Percentiles rank a stretch among this genome's conserved stretches.
These are phyloP conservation scores for Herpetospermum pedunculosum DNA, from an alignment of 306 rosid species.

Conservation along the genomic window DNA sequence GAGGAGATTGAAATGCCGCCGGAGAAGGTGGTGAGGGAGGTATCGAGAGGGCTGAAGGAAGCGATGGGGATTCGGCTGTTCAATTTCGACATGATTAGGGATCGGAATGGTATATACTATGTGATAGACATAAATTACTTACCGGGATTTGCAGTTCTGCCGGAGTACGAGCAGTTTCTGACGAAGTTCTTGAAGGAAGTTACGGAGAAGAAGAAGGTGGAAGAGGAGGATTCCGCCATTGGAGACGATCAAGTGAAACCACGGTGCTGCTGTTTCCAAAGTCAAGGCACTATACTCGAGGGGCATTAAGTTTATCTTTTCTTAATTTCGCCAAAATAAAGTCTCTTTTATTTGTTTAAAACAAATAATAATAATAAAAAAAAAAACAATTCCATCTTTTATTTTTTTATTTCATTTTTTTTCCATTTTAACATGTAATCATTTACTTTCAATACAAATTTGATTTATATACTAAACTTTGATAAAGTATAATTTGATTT, in stretches of 20 bases:
- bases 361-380: too few relatives aligned
- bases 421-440: too few relatives aligned
- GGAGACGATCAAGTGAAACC: neutral
- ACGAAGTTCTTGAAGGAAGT: constrained; percentile 73
- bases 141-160: constrained; percentile 95
- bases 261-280: constrained; percentile 3
- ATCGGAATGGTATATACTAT: constrained; percentile 46
- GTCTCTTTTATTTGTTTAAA: neutral
- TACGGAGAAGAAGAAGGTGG: constrained; percentile 16
- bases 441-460: too few relatives aligned
- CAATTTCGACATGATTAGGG: constrained; percentile 76
- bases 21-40: constrained; percentile 31
- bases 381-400: too few relatives aligned
- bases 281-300: neutral
- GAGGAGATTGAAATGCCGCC: constrained; percentile 78
- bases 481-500: too few relatives aligned
- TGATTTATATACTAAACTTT: too few relatives aligned
- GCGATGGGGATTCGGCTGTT: constrained; percentile 59
- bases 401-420: too few relatives aligned
- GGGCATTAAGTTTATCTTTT: neutral
- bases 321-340: neutral
- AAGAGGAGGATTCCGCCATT: neutral
- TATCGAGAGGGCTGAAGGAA: constrained; percentile 51
- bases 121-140: constrained; percentile 88
- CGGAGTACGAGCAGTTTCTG: constrained; percentile 60